Base-by-base conservation (phyloP, 1,284 basidiomycete species). In the Trichosporon coremiiforme region DNA sequence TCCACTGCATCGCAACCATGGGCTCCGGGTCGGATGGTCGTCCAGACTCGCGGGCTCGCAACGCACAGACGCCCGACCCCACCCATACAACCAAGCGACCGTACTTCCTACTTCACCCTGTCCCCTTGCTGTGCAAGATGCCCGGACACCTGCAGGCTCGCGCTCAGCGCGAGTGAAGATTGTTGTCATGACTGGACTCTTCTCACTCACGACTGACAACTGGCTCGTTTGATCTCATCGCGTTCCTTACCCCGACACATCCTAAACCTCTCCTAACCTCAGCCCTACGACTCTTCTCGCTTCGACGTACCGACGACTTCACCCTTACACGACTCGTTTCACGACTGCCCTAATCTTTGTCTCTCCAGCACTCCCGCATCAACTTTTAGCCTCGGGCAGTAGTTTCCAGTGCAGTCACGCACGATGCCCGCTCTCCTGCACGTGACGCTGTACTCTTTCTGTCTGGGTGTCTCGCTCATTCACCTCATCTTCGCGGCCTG, bases 361-460 rank as follows among this genome's bases (percentile, higher is more conserved):
- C 36, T 10, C 36, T 13, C 10, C 36, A 3, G 10, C 36, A 13
- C 36, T 10, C 31, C 17, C 41, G 41, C 17, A 6, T n/a, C 41
- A n/a, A 45, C 41, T n/a, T 45, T 15, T n/a, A 45, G 41, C 41
- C 41, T 38, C 36, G 9, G 36, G 12, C 36, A 38, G 36, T 38
- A n/a, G 9, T 7, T 20, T 47, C 45, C 17, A 47, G 45, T n/a
- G n/a, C 55, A 15, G 7, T 31, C 55, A 15, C 36, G 36, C 36
- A 45, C 15, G 29, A 62, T 62, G 57, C 57, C 57, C 57, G 57
- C 57, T 15, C 57, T 62, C 17, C 57, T 62, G 13, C 57, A 62
- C 29, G 31, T 33, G 57, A 62, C 57, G 57, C 31, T 62, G 57
- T 62, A 62, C 31, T 31, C 57, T 31, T 62, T 62, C 57, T 62